Conservation (phyloP, 140 eudicot species). For the Flaveria floridana region DNA sequence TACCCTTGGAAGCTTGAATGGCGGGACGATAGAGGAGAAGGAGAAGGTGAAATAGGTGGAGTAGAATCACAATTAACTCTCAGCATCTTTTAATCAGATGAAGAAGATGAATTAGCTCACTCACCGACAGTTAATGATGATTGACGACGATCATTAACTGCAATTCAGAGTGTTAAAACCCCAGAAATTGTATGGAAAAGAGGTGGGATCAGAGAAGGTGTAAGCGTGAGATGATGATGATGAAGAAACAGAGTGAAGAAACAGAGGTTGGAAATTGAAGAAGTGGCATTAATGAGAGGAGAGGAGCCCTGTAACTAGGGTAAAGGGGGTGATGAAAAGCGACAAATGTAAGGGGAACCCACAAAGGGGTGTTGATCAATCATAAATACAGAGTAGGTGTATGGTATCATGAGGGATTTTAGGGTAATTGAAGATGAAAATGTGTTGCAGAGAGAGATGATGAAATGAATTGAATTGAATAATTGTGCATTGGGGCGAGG, state of each 20-base stretch:
- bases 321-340: conserved; percentile 6
- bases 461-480: not conserved
- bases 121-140: conserved; percentile 33
- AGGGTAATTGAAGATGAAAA: not conserved
- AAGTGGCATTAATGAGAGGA: conserved; percentile 21
- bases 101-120: not conserved
- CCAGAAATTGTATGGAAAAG: no score
- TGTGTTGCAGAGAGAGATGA: not conserved
- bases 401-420: conserved; percentile 10
- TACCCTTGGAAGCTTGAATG: conserved; percentile 29
- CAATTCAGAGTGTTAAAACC: not conserved
- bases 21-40: conserved; percentile 32
- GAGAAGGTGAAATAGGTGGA: conserved; percentile 31
- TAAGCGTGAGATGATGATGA: not conserved
- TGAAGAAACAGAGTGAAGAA: not conserved
- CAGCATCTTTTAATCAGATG: not conserved
- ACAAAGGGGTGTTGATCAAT: conserved; percentile 18
- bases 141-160: conserved; percentile 24
- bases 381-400: conserved; percentile 33
- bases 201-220: no score
- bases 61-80: conserved; percentile 30
- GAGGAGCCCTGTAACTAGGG: conserved; percentile 31
- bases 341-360: conserved; percentile 28
- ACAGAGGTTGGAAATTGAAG: conserved; percentile 13
- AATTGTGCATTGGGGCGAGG: conserved; percentile 24